A percentile compares a stretch with the other conserved stretches of the same genome.
These are phyloP conservation scores for Pseudocercospora crystallina DNA, from an alignment of 2,329 filamentous ascomycete genomes.

Conservation along the genomic window DNA sequence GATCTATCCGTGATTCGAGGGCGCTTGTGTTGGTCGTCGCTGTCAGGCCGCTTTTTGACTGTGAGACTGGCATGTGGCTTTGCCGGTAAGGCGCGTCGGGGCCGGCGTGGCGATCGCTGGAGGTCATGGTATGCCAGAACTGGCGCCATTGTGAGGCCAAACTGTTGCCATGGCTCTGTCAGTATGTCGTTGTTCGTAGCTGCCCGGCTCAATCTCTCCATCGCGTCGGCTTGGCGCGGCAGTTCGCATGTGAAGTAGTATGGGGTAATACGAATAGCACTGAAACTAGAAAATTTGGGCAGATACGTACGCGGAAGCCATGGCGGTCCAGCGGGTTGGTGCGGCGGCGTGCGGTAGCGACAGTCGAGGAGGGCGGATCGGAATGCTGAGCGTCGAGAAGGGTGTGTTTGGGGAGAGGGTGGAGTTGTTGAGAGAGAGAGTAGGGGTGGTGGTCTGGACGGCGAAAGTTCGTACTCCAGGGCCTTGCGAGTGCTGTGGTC, in stretches of 20 bases:
- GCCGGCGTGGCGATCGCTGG: conserved; percentile 78
- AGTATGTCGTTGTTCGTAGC: conserved; percentile 8
- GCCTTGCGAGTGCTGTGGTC: too few species aligned
- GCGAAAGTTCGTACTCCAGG: too few species aligned
- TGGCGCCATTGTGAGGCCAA: conserved; percentile 74
- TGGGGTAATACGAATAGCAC: conserved; percentile 13
- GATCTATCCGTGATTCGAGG: conserved; percentile 81
- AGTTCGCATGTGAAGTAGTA: conserved; percentile 1
- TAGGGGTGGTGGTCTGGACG: too few species aligned
- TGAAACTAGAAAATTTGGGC: neutral
- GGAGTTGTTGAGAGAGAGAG: too few species aligned
- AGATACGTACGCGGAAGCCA: conserved; percentile 16
- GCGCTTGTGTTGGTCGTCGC: conserved; percentile 77
- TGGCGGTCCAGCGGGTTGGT: conserved; percentile 3
- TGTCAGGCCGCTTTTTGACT: conserved; percentile 77
- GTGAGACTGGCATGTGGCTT: conserved; percentile 80
- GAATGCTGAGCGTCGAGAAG: too few species aligned
- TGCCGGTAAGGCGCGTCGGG: conserved; percentile 92
- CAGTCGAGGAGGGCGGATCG: conserved; percentile 2
- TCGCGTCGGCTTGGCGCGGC: conserved; percentile 1
- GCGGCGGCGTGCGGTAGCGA: conserved; percentile 15
- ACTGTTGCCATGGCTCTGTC: conserved; percentile 19
- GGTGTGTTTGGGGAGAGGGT: too few species aligned
- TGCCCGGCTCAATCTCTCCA: too few species aligned
- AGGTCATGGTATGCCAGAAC: conserved; percentile 87